Evolutionary conservation across 2,329 filamentous ascomycete species (phyloP), one percentile per base, ranked within the genome.

Genomic region (Trichoderma atroviride): DNA sequence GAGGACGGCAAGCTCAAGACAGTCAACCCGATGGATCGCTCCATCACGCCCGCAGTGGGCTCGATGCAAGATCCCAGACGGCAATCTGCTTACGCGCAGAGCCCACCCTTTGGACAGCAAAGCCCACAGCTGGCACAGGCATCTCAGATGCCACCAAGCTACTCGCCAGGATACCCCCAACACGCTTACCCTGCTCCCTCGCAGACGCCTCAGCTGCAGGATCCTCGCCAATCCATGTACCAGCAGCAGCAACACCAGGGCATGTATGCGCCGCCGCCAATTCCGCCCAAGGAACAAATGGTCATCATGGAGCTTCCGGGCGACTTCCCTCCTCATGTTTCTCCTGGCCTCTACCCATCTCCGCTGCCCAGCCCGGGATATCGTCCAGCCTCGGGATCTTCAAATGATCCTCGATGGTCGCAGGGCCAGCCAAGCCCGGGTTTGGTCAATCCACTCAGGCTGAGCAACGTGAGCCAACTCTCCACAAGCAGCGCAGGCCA

Each of bases 1-100:
- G 85, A 90, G 73, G 82, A 89, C 71, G 89, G 89, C 58, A 86
- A 82, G 74, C 81, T 91, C 70, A 88, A 83, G 79, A 91, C 89
- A 0, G 76, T 87, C 72, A 84, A 87, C 74, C 85, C 84, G 6
- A 83, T 83, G 72, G 85, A 87, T 74, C 80, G 83, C 10, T 82
- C 83, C n/a, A 76, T 75, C 68, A 73, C 75, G 40, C 56, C 50
- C 68, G 24, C 70, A 11, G 52, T 55, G 24, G 76, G 75, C 68
- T 72, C 75, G 22, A 47, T 37, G 65, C 14, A 61, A 13, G 71
- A 70, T 27, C 70, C 29, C 63, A 40, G 31, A 14, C 37, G 56
- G 13, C 63, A 53, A 53, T 22, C 62, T 22, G 55, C 53, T 24
- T 50, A 13, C n/a, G 29, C 27, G 5, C 58, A 52, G 7, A 62